Conservation (phyloP, 257 asterid species). For the Jacaranda mimosifolia region DNA sequence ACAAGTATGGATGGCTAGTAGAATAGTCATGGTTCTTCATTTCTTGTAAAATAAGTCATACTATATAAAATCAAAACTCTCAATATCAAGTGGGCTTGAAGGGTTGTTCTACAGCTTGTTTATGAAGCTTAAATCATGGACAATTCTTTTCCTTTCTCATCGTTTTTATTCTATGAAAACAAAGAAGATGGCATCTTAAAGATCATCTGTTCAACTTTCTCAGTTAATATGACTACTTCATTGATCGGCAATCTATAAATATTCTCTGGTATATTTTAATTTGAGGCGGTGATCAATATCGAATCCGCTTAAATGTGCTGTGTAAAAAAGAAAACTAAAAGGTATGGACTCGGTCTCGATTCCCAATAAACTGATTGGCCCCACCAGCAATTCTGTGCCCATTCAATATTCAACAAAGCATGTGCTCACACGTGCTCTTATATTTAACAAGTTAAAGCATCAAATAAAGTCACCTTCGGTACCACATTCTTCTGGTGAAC, state of each 20-base stretch:
- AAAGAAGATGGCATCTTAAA: too few species aligned
- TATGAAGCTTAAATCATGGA: slow-evolving; percentile 27
- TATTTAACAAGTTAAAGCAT: slow-evolving; percentile 4
- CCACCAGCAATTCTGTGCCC: slow-evolving; percentile 38
- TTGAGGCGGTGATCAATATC: too few species aligned
- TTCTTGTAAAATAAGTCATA: not conserved
- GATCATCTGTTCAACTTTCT: too few species aligned
- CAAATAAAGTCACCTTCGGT: not conserved
- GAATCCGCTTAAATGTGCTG: too few species aligned
- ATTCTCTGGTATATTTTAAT: too few species aligned
- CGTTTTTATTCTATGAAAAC: too few species aligned
- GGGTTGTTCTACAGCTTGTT: too few species aligned
- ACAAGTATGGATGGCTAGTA: slow-evolving; percentile 49
- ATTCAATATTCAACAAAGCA: slow-evolving; percentile 44
- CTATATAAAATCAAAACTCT: not conserved
- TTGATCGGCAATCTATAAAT: too few species aligned
- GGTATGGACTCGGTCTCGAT: slow-evolving; percentile 20
- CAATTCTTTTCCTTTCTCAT: not conserved
- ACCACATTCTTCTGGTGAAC: slow-evolving; percentile 15
- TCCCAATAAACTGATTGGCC: slow-evolving; percentile 36
- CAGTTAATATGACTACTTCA: too few species aligned
- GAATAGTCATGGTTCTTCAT: not conserved
- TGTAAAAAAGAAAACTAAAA: not conserved
- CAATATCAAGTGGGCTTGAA: too few species aligned
- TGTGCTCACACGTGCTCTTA: slow-evolving; percentile 60